phyloP scores from a whole-genome alignment of 345 rosid species.

The Passiflora organensis region DNA sequence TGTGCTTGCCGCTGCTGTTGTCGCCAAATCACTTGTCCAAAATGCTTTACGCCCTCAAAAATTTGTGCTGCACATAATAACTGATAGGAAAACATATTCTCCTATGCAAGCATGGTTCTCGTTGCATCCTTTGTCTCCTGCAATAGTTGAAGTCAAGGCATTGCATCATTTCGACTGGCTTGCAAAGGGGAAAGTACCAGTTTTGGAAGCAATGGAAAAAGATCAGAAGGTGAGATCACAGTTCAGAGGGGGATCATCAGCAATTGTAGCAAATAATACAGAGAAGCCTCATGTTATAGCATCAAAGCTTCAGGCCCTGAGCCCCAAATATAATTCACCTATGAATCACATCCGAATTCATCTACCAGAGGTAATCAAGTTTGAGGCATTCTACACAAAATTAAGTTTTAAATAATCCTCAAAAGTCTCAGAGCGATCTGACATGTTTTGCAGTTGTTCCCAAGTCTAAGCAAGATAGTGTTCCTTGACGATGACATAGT shows the following conservation, averaged over 20 bases:
- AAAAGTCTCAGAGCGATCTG: not conserved
- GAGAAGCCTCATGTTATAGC: constrained; percentile 81
- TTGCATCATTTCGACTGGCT: constrained; percentile 98
- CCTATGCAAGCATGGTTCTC: constrained; percentile 99
- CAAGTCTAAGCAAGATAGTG: constrained; percentile 79
- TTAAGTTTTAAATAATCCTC: not conserved
- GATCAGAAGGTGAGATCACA: constrained; percentile 81
- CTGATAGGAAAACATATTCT: constrained; percentile 82
- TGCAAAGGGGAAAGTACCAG: constrained; percentile 88
- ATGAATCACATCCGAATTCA: constrained; percentile 94
- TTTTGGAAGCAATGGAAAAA: constrained; percentile 95
- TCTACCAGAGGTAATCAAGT: constrained; percentile 69
- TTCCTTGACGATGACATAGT: constrained; percentile 94
- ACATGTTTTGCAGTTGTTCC: constrained; percentile 61
- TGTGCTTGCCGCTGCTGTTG: constrained; percentile 87
- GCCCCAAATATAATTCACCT: constrained; percentile 89
- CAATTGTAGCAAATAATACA: constrained; percentile 54
- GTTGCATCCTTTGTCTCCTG: constrained; percentile 69
- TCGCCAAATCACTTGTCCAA: constrained; percentile 61
- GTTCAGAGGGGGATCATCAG: constrained; percentile 94
- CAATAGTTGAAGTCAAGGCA: constrained; percentile 88
- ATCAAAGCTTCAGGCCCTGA: constrained; percentile 85
- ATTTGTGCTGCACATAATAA: constrained; percentile 76
- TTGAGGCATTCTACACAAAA: not conserved
- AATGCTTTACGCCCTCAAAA: constrained; percentile 63